Base-by-base conservation (phyloP, 2,329 filamentous ascomycete species). In the Neoarthrinium moseri region DNA sequence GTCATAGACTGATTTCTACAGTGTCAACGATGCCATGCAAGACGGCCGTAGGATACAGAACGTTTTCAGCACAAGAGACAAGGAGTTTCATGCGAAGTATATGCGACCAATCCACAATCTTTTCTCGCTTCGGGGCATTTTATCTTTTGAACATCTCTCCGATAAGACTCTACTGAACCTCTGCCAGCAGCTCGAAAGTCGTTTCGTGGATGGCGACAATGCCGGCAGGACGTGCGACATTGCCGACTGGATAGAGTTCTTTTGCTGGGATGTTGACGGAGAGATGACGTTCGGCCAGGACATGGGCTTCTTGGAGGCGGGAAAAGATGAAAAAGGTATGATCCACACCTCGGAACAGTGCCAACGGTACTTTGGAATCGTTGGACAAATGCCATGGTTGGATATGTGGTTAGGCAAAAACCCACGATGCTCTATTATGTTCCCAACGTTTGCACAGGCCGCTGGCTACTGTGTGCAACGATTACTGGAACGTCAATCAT, bases 211-310 rank as follows among this genome's bases (percentile, higher is more conserved):
- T 20, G 56, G 40, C 5, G 51, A 49, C 3, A 57, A 39, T 27
- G 21, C 21, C 6, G 36, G 22, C 4, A 13, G 61, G 46, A 50
- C 50, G 1, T 69, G 63, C 43, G 56, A 70, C 13, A 54, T 75
- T 6, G 68, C 65, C 5, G 56, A 69, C 32, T 75, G 71, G 70
- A 53, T 72, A 10, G 30, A 57, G 8, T 73, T 58, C 52, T 71
- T 66, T 37, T 53, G 66, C 3, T 71, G 68, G 58, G 71, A 74
- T 48, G 63, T 71, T 4, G 64, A 72, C 43, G 69, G 69, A 15
- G 62, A 67, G 29, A 52, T 72, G 15, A 69, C 66, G 17, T 74
- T 72, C 32, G 65, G 67, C 30, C 57, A 64, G 11, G 62, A 62
- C 32, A 65, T 73, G 30, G 70, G 70, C 8, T 74, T 72, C 49